Conservation (phyloP, 768 basidiomycete genomes). For the Tulasnella sp. region DNA sequence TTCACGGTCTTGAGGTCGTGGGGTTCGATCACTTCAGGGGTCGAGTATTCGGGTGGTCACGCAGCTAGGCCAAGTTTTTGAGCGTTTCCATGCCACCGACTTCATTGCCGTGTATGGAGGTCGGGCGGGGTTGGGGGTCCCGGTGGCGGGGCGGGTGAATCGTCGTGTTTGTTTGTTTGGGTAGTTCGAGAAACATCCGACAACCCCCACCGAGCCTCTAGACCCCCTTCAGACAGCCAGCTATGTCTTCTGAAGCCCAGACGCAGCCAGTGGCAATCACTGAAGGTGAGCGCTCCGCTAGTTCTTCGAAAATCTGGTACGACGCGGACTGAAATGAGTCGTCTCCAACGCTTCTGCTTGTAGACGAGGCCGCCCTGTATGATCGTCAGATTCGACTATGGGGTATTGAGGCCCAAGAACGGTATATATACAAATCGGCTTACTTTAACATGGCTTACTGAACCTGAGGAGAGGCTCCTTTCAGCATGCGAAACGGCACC, state of each 20-base stretch:
- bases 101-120: background rate
- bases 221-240: background rate
- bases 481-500: slow-evolving; percentile 88
- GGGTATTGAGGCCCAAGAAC: slow-evolving; percentile 97
- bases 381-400: slow-evolving; percentile 96
- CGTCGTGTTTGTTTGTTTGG: background rate
- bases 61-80: background rate
- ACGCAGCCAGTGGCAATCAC: background rate
- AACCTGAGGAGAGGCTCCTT: background rate
- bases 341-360: background rate
- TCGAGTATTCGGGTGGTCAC: background rate
- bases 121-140: background rate
- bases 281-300: background rate
- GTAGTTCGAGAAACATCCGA: background rate
- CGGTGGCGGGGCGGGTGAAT: background rate
- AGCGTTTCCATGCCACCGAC: background rate
- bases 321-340: background rate
- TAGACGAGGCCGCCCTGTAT: slow-evolving; percentile 75
- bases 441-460: too few species aligned
- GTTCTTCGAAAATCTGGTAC: background rate
- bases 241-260: background rate
- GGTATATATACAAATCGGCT: slow-evolving; percentile 39
- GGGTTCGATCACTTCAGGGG: background rate
- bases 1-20: background rate
- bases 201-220: background rate